These are phyloP conservation scores for Takashimella koratensis DNA, from an alignment of 1,284 basidiomycete genomes.

Conservation along the genomic window DNA sequence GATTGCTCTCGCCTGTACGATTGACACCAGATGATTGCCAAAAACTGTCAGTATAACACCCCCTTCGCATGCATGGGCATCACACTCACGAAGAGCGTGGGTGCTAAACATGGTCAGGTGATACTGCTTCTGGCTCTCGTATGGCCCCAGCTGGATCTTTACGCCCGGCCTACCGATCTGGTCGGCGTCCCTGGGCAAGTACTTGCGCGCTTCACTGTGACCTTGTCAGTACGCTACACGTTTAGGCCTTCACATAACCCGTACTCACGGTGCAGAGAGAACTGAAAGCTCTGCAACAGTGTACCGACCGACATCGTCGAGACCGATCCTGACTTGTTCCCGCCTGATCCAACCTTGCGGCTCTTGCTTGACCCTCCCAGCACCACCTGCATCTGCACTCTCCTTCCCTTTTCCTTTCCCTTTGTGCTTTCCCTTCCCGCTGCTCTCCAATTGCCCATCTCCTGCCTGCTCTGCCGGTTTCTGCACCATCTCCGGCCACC, in stretches of 20 bases:
- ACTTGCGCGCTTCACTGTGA: conserved; percentile 23
- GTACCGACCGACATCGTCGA: conserved; percentile 29
- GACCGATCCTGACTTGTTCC: conserved; percentile 32
- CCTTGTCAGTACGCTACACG: neutral
- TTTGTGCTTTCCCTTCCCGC: conserved; percentile 1
- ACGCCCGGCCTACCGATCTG: conserved; percentile 13
- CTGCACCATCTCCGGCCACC: conserved; percentile 42
- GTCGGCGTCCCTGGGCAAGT: conserved; percentile 25
- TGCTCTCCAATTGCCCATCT: no score
- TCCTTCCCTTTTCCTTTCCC: conserved; percentile 42
- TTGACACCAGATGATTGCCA: no score
- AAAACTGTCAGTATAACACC: no score
- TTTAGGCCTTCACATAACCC: no score
- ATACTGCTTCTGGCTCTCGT: conserved; percentile 13
- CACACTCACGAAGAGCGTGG: no score
- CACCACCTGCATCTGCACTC: conserved; percentile 4
- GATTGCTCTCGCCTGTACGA: no score
- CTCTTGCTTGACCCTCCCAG: neutral
- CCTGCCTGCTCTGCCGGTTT: no score
- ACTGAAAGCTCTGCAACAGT: neutral
- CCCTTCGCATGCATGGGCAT: no score
- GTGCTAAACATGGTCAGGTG: conserved; percentile 19
- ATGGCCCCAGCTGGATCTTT: conserved; percentile 26
- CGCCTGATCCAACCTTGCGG: conserved; percentile 27
- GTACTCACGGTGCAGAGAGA: no score